A percentile compares a stretch with the other conserved stretches of the same genome.
These are phyloP conservation scores for Multifurca ochricompacta DNA, from an alignment of 768 basidiomycete genomes.

Conservation along the genomic window DNA sequence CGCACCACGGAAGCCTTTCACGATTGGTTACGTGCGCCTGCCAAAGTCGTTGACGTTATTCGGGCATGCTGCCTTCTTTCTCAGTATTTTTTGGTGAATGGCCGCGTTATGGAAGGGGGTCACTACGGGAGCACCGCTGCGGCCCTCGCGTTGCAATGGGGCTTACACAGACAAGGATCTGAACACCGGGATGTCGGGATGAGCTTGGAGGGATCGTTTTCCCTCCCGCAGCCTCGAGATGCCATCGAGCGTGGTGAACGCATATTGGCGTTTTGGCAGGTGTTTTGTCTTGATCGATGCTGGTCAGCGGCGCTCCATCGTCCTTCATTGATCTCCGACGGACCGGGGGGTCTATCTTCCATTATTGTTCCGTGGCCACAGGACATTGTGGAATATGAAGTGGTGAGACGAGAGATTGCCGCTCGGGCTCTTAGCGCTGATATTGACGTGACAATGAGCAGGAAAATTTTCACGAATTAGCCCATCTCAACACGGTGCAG, in stretches of 20 bases:
- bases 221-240: slow-evolving; percentile 51
- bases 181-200: slow-evolving; percentile 27
- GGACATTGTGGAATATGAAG: slow-evolving; percentile 61
- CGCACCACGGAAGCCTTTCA: slow-evolving; percentile 55
- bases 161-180: slow-evolving; percentile 44
- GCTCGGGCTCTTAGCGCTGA: background rate
- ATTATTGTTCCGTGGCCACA: slow-evolving; percentile 76
- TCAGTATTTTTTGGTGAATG: slow-evolving; percentile 69
- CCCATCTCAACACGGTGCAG: slow-evolving; percentile 50
- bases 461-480: slow-evolving; percentile 49
- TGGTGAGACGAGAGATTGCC: slow-evolving; percentile 44
- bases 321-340: slow-evolving; percentile 59
- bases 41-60: slow-evolving; percentile 59
- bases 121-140: slow-evolving; percentile 72
- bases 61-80: slow-evolving; percentile 72
- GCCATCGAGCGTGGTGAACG: slow-evolving; percentile 60
- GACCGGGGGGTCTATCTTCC: slow-evolving; percentile 44
- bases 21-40: slow-evolving; percentile 50
- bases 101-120: slow-evolving; percentile 68
- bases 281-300: slow-evolving; percentile 71
- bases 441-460: slow-evolving; percentile 24
- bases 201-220: slow-evolving; percentile 32
- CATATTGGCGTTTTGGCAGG: slow-evolving; percentile 76
- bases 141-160: slow-evolving; percentile 63
- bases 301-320: slow-evolving; percentile 72